Conservation (phyloP, 768 basidiomycete genomes). For the Boletus sensibilis region DNA sequence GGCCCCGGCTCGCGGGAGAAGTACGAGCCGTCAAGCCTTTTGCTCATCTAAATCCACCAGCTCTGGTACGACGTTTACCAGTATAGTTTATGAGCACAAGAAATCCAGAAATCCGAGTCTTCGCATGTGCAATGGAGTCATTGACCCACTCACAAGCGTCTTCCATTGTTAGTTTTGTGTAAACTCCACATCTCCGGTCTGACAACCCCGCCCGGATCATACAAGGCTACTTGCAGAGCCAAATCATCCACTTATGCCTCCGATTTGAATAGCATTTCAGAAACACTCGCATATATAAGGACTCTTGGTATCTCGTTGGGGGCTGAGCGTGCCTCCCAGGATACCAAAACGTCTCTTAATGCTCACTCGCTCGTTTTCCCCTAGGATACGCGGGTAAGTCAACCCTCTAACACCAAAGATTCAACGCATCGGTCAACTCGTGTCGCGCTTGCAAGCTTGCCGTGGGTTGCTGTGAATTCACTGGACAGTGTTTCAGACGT, state of each 20-base stretch:
- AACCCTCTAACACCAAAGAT: not conserved
- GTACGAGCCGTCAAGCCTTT: not conserved
- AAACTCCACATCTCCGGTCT: not conserved
- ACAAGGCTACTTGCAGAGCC: not conserved
- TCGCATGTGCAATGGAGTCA: not conserved
- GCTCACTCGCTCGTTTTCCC: not conserved
- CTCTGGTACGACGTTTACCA: not conserved
- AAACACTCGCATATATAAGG: conserved; percentile 16
- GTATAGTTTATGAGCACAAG: not conserved
- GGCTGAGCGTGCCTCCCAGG: not conserved
- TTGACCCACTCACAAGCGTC: conserved; percentile 15
- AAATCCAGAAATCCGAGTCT: not conserved
- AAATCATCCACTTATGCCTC: conserved; percentile 18
- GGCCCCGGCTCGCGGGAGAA: conserved; percentile 26
- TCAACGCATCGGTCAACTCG: not conserved
- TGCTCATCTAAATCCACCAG: not conserved
- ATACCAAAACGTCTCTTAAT: not conserved
- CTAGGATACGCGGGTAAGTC: not conserved
- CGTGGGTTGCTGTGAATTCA: not conserved
- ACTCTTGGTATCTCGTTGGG: not conserved
- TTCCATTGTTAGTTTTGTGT: not conserved
- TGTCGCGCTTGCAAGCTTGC: not conserved
- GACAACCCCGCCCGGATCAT: conserved; percentile 13
- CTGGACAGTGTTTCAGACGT: not conserved
- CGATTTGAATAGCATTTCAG: conserved; percentile 4